These are phyloP conservation scores for Prunus davidiana DNA, from an alignment of 306 rosid species.

Conservation along the genomic window DNA sequence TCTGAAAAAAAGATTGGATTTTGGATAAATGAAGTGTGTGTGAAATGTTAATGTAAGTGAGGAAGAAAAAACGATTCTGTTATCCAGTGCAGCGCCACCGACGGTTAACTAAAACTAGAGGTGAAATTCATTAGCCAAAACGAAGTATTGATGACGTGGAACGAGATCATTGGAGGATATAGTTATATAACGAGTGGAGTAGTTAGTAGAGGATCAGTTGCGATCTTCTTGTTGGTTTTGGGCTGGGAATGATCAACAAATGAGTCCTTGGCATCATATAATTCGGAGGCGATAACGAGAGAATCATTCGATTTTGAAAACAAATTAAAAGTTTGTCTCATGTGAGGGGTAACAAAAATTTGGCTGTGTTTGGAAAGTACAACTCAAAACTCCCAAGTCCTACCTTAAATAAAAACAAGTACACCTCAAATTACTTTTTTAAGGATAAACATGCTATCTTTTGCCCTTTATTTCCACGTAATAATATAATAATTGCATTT, in stretches of 20 bases:
- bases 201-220: not conserved
- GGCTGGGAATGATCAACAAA: not conserved
- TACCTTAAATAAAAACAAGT: not conserved
- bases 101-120: fast-evolving
- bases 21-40: not conserved
- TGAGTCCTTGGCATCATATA: no score
- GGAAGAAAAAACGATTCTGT: not conserved
- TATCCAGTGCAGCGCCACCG: not conserved
- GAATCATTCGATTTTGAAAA: no score
- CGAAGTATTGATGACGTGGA: not conserved
- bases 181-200: not conserved
- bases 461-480: not conserved
- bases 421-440: not conserved
- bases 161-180: not conserved
- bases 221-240: not conserved
- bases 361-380: not conserved
- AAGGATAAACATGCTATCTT: not conserved
- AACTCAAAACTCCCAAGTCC: not conserved
- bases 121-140: not conserved
- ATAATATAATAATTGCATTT: not conserved
- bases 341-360: not conserved
- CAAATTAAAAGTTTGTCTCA: not conserved
- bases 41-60: not conserved
- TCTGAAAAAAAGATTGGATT: not conserved
- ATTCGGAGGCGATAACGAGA: not conserved